Percentiles rank a stretch among this genome's conserved stretches.
These are phyloP conservation scores for Paraconiothyrium brasiliense DNA, from an alignment of 2,329 filamentous ascomycete species.

Conservation along the genomic window DNA sequence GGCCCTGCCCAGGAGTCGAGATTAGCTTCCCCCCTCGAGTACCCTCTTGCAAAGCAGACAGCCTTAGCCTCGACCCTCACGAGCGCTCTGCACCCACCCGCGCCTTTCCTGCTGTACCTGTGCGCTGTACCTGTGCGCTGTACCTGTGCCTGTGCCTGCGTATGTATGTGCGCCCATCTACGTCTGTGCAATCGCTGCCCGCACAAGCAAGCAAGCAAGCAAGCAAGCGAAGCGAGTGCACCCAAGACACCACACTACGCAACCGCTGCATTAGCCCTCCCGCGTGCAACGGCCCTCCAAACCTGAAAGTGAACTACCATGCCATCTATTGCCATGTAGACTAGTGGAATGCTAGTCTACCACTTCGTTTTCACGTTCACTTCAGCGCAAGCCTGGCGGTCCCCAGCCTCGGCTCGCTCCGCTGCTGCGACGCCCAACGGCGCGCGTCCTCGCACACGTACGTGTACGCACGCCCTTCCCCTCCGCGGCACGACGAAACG, in stretches of 20 bases:
- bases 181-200: background rate
- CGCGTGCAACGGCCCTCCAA: background rate
- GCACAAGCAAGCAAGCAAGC: background rate
- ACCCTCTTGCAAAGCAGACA: background rate
- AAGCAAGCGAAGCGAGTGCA: too few relatives aligned
- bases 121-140: too few relatives aligned
- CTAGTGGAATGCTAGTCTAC: too few relatives aligned
- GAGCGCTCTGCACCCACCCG: background rate
- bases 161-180: too few relatives aligned
- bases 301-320: too few relatives aligned
- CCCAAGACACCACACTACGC: background rate
- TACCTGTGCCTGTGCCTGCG: too few relatives aligned
- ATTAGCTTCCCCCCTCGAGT: slow-evolving; percentile 4
- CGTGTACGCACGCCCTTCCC: background rate
- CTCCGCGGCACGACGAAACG: background rate
- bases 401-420: slow-evolving; percentile 4
- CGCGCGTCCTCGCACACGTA: slow-evolving; percentile 5
- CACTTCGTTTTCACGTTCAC: background rate
- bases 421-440: background rate
- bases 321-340: background rate
- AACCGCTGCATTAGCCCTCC: slow-evolving; percentile 12
- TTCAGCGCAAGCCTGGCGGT: background rate
- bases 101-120: too few relatives aligned
- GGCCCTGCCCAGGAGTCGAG: background rate
- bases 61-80: background rate